These are phyloP conservation scores for Pilatotrama ljubarskyi DNA, from an alignment of 768 basidiomycete species.

Conservation along the genomic window DNA sequence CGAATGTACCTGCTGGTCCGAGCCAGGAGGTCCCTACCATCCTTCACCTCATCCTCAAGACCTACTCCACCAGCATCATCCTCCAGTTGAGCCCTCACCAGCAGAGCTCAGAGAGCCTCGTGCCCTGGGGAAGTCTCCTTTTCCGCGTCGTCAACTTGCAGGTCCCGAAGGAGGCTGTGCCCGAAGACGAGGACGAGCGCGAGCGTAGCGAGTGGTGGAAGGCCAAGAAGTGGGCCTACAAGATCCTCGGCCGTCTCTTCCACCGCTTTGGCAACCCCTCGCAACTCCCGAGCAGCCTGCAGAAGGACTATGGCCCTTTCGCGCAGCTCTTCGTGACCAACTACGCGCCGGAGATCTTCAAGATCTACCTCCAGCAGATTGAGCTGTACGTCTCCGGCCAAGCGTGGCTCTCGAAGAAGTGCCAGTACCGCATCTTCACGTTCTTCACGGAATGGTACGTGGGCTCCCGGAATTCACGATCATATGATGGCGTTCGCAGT, in stretches of 20 bases:
- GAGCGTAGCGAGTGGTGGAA: constrained; percentile 89
- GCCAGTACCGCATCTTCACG: constrained; percentile 78
- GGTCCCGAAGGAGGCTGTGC: constrained; percentile 64
- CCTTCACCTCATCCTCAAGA: constrained; percentile 84
- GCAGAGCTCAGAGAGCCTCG: constrained; percentile 69
- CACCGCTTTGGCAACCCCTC: constrained; percentile 88
- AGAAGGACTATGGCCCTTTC: constrained; percentile 68
- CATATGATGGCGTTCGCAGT: constrained; percentile 1
- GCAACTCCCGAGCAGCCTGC: constrained; percentile 74
- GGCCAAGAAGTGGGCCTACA: constrained; percentile 91
- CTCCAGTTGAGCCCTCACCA: constrained; percentile 73
- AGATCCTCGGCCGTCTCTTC: constrained; percentile 77
- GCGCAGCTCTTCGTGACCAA: constrained; percentile 72
- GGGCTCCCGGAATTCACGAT: background rate
- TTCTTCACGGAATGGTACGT: constrained; percentile 88
- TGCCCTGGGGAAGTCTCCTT: constrained; percentile 85
- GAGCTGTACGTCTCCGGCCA: constrained; percentile 74
- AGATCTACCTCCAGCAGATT: constrained; percentile 69
- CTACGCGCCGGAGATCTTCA: constrained; percentile 88
- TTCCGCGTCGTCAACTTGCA: constrained; percentile 77
- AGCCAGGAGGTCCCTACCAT: constrained; percentile 78
- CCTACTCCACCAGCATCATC: constrained; percentile 83
- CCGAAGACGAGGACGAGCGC: constrained; percentile 71
- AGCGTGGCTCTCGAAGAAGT: constrained; percentile 80
- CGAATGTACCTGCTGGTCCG: constrained; percentile 55